Conservation (phyloP, 148 eudicot genomes). For the Fagopyrum tataricum region DNA sequence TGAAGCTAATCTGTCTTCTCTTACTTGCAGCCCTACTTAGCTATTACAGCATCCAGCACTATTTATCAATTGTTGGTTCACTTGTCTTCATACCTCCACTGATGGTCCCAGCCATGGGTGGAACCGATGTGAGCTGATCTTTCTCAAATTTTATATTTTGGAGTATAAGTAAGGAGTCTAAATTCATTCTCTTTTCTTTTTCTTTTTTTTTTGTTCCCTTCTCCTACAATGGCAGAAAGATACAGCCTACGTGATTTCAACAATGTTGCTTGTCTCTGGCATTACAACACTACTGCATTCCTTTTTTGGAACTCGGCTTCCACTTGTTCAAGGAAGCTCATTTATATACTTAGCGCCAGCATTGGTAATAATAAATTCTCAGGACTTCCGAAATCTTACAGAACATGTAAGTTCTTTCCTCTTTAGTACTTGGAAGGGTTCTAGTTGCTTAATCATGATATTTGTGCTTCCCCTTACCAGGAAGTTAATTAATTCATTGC, state of each 20-base stretch:
- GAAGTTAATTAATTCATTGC: background rate
- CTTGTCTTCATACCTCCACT: constrained; percentile 74
- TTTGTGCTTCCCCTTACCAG: background rate
- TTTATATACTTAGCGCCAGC: constrained; percentile 93
- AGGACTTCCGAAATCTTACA: constrained; percentile 74
- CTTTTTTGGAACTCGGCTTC: constrained; percentile 91
- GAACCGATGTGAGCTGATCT: constrained; percentile 68
- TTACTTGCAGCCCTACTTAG: constrained; percentile 53
- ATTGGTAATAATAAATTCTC: constrained; percentile 72
- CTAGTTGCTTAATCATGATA: background rate
- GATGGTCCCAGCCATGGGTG: constrained; percentile 90
- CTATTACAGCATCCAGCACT: constrained; percentile 85
- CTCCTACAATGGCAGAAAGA: constrained; percentile 56
- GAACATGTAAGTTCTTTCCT: constrained; percentile 58
- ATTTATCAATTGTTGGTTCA: constrained; percentile 78
- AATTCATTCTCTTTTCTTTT: constrained; percentile 6
- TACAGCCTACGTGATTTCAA: constrained; percentile 77
- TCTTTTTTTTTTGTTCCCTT: background rate
- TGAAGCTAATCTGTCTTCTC: constrained; percentile 7
- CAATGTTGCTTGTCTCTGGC: constrained; percentile 82
- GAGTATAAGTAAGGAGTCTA: background rate
- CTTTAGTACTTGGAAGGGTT: background rate
- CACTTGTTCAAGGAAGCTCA: constrained; percentile 94
- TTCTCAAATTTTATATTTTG: constrained; percentile 2
- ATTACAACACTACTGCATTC: constrained; percentile 75